Base-by-base conservation (phyloP, 768 basidiomycete genomes). In the Paxillus involutus region DNA sequence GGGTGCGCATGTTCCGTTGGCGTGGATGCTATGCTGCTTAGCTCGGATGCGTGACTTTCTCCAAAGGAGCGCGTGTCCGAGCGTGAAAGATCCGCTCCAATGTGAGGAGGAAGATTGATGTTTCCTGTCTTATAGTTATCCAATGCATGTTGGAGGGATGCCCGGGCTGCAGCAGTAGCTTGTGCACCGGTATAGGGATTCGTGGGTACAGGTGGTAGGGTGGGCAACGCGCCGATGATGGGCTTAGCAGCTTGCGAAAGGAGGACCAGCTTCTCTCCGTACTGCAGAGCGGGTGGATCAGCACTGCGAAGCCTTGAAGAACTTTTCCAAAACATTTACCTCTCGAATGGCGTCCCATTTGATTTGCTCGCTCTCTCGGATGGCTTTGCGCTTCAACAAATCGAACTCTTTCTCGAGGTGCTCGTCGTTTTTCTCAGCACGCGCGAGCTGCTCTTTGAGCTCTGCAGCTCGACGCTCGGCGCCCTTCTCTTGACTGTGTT, bases 301-400 rank as follows among this genome's bases (percentile, higher is more conserved):
- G 44, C 13, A 32, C 40, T 11, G 49, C 29, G 13, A 8, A 3
- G 21, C 35, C 14, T 45, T n/a, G 41, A n/a, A 8, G 24, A 26
- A 19, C 29, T 32, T 48, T 11, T 29, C 61, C 51, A 24, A 13
- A 21, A 26, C 6, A 3, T 46, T 45, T 62, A 89, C 91, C 82
- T 94, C 91, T 64, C 83, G 79, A 47, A 92, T 71, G 11, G 91
- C 91, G 41, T 86, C 82, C 90, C 92, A 94, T 60, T 90, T 92
- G 40, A 76, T 66, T 44, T 76, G 73, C 64, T 93, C 91, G 66
- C 88, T 89, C 62, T 92, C 89, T 47, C 78, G 75, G 48, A 91
- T 61, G 0, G 83, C 89, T 66, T 89, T 91, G 43, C 91, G 79
- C 73, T 89, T 88, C 67, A 92, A 57, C 36, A 91, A 66, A 51